Percentiles rank a stretch among this genome's conserved stretches.
Evolutionary conservation across 495 filamentous ascomycete genomes (phyloP).

Genomic region (Hypoxylon fuscum): DNA sequence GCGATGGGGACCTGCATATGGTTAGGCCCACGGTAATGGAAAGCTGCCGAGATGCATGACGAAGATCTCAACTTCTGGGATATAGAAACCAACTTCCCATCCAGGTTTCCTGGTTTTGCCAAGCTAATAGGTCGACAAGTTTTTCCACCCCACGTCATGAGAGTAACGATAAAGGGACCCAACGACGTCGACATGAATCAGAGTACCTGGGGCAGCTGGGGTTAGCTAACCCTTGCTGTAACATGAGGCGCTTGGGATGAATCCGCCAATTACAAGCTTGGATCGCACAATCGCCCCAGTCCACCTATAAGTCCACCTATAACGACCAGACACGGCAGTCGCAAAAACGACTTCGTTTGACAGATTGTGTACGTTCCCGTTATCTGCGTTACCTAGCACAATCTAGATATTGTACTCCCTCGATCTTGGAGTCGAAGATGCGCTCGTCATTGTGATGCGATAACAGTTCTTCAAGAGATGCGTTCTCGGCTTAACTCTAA

Average conservation of each 20-base stretch:
- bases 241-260: constrained; percentile 10
- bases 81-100: constrained; percentile 24
- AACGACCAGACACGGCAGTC: constrained; percentile 8
- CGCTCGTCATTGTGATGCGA: constrained; percentile 13
- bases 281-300: constrained; percentile 5
- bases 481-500: background rate
- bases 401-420: background rate
- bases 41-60: constrained; percentile 14
- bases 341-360: background rate
- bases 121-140: constrained; percentile 22
- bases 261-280: constrained; percentile 15
- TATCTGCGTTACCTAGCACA: constrained; percentile 14
- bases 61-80: constrained; percentile 40
- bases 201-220: background rate
- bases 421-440: background rate
- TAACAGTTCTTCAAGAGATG: constrained; percentile 1
- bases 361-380: background rate
- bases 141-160: constrained; percentile 18
- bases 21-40: constrained; percentile 24
- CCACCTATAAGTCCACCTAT: too few species aligned
- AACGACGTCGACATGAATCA: constrained; percentile 8
- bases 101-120: constrained; percentile 22
- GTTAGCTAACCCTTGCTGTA: too few species aligned
- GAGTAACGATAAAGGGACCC: constrained; percentile 20
- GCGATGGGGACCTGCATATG: constrained; percentile 1